Evolutionary conservation across 2,329 filamentous ascomycete species (phyloP).

Genomic region (Aspergillus quadricinctus): DNA sequence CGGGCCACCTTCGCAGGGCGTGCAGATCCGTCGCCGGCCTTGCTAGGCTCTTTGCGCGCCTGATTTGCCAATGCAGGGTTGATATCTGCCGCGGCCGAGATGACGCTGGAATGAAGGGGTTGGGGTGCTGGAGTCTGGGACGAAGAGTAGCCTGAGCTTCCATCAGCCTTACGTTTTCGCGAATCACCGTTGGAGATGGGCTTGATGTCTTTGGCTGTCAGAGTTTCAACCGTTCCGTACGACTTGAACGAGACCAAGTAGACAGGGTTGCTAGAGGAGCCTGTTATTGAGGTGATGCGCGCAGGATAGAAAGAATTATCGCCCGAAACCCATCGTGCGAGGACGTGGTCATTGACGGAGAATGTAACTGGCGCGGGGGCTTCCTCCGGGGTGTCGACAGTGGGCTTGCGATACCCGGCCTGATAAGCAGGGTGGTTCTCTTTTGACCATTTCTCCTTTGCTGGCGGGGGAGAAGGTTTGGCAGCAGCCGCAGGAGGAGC

Average conservation of each 20-base stretch:
- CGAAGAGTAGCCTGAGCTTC: slow-evolving; percentile 53
- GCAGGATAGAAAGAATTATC: slow-evolving; percentile 90
- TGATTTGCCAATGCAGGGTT: slow-evolving; percentile 62
- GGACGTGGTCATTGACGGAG: slow-evolving; percentile 81
- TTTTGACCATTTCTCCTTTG: slow-evolving; percentile 70
- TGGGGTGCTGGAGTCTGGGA: slow-evolving; percentile 39
- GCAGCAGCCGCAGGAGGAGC: slow-evolving; percentile 45
- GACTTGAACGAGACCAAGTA: slow-evolving; percentile 95
- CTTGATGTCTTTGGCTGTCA: slow-evolving; percentile 77
- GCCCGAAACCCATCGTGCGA: slow-evolving; percentile 86
- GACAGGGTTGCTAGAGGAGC: slow-evolving; percentile 82
- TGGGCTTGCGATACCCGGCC: slow-evolving; percentile 52
- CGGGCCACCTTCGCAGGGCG: slow-evolving; percentile 66
- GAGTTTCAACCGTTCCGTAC: slow-evolving; percentile 74
- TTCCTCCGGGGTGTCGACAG: slow-evolving; percentile 48
- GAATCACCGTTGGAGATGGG: slow-evolving; percentile 63
- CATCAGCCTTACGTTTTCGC: slow-evolving; percentile 83
- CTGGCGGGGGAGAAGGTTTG: slow-evolving; percentile 48
- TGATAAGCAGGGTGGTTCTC: slow-evolving; percentile 76
- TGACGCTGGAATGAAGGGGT: slow-evolving; percentile 50
- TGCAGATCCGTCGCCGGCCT: slow-evolving; percentile 55
- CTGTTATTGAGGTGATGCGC: slow-evolving; percentile 88
- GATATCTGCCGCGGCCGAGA: slow-evolving; percentile 63
- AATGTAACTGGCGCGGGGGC: slow-evolving; percentile 56
- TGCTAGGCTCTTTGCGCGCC: slow-evolving; percentile 60